These are phyloP conservation scores for Bombardia bombarda DNA, from an alignment of 495 filamentous ascomycete genomes.

Conservation along the genomic window DNA sequence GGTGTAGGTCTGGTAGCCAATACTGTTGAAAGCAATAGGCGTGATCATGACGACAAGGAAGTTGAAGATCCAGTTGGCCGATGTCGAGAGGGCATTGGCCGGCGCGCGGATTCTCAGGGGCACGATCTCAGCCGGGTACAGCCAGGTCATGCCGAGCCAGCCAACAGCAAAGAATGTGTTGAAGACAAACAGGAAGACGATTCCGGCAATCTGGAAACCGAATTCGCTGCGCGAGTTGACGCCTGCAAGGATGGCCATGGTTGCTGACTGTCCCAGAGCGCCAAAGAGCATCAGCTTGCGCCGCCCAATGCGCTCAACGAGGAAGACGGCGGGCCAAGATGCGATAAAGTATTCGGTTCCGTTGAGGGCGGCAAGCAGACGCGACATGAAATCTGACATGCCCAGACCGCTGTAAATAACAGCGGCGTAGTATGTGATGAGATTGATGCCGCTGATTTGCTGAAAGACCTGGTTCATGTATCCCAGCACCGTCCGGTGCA, in stretches of 20 bases:
- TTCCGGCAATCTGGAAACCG: constrained; percentile 33
- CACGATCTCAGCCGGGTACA: constrained; percentile 60
- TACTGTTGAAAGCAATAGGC: constrained; percentile 58
- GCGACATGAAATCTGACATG: constrained; percentile 42
- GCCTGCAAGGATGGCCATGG: constrained; percentile 61
- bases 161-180: constrained; percentile 45
- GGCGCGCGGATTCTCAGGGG: constrained; percentile 66
- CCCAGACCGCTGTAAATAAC: constrained; percentile 55
- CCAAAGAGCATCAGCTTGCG: constrained; percentile 67
- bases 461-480: constrained; percentile 10
- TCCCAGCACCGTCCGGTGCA: constrained; percentile 46
- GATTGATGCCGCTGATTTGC: constrained; percentile 52
- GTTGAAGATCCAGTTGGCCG: constrained; percentile 55
- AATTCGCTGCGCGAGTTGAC: constrained; percentile 23
- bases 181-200: constrained; percentile 48
- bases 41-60: constrained; percentile 66
- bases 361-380: constrained; percentile 63
- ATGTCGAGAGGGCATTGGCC: constrained; percentile 63
- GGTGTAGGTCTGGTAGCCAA: constrained; percentile 65
- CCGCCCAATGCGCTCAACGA: constrained; percentile 53
- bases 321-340: constrained; percentile 63
- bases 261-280: constrained; percentile 57
- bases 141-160: constrained; percentile 51
- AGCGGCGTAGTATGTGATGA: constrained; percentile 68
- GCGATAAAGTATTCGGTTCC: constrained; percentile 70